phyloP scores from a whole-genome alignment of 306 rosid species.

The Glycyrrhiza uralensis region DNA sequence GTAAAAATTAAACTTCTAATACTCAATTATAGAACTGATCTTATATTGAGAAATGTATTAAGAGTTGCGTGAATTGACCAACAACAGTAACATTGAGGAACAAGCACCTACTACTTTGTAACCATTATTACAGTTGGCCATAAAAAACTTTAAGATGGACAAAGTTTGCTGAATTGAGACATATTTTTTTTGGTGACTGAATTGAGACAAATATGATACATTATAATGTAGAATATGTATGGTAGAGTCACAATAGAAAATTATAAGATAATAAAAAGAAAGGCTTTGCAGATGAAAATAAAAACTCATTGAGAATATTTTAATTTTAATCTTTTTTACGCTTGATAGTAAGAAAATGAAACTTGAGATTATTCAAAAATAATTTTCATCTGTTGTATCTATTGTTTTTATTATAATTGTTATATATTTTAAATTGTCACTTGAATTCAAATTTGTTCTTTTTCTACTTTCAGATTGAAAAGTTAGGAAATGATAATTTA shows the following conservation, averaged over 20 bases:
- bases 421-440: too few species aligned
- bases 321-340: not conserved
- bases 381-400: too few species aligned
- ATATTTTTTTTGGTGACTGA: too few species aligned
- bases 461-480: not conserved
- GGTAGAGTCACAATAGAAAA: not conserved
- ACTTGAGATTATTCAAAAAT: not conserved
- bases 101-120: not conserved
- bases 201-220: too few species aligned
- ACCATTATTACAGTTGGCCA: not conserved
- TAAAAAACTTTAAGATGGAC: not conserved
- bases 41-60: not conserved
- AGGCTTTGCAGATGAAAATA: not conserved
- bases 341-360: not conserved
- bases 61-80: constrained; percentile 1
- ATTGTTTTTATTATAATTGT: too few species aligned
- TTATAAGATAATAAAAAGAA: not conserved
- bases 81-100: not conserved
- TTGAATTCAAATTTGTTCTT: too few species aligned
- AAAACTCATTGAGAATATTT: not conserved
- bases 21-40: not conserved
- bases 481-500: not conserved
- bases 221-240: too few species aligned
- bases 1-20: not conserved
- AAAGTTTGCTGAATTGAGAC: not conserved